Conservation (phyloP, 208 protist species). For the Hexamita inflata region DNA sequence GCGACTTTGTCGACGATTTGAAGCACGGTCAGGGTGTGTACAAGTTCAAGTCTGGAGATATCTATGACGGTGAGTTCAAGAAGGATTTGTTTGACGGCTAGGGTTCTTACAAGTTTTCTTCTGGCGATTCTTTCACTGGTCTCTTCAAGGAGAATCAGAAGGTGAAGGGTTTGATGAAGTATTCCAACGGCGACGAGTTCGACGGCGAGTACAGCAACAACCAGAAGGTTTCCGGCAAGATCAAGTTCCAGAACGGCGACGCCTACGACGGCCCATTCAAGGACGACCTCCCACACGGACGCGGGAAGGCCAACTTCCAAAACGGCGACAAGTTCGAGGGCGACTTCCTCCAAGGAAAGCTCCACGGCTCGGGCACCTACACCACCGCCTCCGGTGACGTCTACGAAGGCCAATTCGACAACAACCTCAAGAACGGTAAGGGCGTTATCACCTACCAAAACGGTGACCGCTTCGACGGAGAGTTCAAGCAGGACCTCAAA, state of each 20-base stretch:
- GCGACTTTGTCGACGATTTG: neutral
- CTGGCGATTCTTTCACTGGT: too few species aligned
- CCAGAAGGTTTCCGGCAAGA: neutral
- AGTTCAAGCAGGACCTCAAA: constrained; percentile 20
- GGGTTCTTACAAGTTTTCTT: too few species aligned
- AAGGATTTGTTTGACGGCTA: too few species aligned
- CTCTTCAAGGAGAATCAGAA: too few species aligned
- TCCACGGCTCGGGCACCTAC: constrained; percentile 5
- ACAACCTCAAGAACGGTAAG: constrained; percentile 17
- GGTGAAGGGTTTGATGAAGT: too few species aligned
- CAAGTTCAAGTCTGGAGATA: neutral
- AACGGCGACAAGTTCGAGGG: constrained; percentile 26
- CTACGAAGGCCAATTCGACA: constrained; percentile 28
- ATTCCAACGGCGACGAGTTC: too few species aligned
- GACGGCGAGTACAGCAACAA: too few species aligned
- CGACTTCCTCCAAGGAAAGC: constrained; percentile 25
- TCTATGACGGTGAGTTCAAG: constrained; percentile 21
- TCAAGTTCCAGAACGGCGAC: neutral
- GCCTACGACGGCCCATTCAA: constrained; percentile 4
- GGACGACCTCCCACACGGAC: neutral
- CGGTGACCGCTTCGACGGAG: constrained; percentile 16
- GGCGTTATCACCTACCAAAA: constrained; percentile 19
- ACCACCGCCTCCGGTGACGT: constrained; percentile 17
- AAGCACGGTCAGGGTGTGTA: constrained; percentile 5
- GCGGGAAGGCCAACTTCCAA: neutral